phyloP scores from a whole-genome alignment of 768 basidiomycete genomes.

The Pulveroboletus frians region DNA sequence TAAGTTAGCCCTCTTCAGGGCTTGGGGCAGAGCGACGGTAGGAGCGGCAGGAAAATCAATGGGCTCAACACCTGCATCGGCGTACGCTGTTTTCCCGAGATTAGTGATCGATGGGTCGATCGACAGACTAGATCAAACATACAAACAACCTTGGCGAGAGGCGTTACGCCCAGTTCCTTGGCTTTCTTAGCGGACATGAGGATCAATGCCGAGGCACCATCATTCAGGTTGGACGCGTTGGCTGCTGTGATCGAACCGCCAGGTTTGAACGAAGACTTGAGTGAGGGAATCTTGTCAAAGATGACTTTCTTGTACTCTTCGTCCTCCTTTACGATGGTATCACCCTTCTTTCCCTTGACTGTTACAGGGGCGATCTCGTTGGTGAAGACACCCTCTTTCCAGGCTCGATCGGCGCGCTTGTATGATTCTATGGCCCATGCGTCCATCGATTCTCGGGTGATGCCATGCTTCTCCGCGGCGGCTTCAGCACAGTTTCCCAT shows the following conservation, averaged over 20 bases:
- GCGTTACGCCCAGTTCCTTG: conserved; percentile 83
- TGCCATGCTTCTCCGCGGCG: conserved; percentile 74
- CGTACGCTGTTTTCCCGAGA: conserved; percentile 60
- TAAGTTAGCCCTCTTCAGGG: conserved; percentile 82
- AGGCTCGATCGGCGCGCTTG: conserved; percentile 86
- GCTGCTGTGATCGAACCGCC: conserved; percentile 93
- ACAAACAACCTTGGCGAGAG: conserved; percentile 94
- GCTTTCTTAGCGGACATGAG: conserved; percentile 93
- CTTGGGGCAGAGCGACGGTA: conserved; percentile 83
- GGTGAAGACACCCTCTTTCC: conserved; percentile 79
- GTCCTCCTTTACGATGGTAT: conserved; percentile 85
- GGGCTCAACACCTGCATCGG: conserved; percentile 94
- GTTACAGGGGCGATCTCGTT: conserved; percentile 87
- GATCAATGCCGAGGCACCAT: conserved; percentile 93
- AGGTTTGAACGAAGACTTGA: conserved; percentile 86
- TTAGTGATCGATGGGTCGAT: conserved; percentile 1
- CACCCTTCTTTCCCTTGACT: conserved; percentile 92
- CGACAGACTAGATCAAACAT: conserved; percentile 30
- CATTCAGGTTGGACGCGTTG: conserved; percentile 92
- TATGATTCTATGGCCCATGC: conserved; percentile 93
- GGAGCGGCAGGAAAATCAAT: conserved; percentile 97
- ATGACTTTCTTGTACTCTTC: conserved; percentile 98
- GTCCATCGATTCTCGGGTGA: conserved; percentile 86
- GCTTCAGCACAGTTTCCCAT: conserved; percentile 98
- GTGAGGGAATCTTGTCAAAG: conserved; percentile 86